Evolutionary conservation across 2,329 filamentous ascomycete species (phyloP).

Genomic region (Balansia obtecta): DNA sequence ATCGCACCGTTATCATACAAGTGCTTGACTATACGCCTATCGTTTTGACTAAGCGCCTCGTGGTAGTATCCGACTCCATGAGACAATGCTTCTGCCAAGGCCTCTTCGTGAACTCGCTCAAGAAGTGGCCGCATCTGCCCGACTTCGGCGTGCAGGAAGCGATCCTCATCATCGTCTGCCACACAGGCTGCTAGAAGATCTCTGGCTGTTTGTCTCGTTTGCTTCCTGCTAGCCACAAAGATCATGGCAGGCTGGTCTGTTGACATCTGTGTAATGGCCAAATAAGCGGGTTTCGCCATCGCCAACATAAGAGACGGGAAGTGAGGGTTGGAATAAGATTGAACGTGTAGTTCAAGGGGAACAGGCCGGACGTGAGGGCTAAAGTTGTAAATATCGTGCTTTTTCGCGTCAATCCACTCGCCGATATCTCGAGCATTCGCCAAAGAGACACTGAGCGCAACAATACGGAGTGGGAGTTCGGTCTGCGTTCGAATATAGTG

Average conservation of each 20-base stretch:
- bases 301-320: constrained; percentile 97
- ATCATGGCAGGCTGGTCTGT: constrained; percentile 80
- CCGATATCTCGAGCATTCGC: constrained; percentile 89
- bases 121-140: constrained; percentile 75
- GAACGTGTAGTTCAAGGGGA: constrained; percentile 84
- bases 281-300: constrained; percentile 91
- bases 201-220: constrained; percentile 74
- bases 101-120: constrained; percentile 71
- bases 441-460: constrained; percentile 83
- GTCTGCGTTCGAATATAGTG: constrained; percentile 88
- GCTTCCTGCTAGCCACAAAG: constrained; percentile 88
- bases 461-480: constrained; percentile 71
- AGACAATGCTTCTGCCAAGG: constrained; percentile 75
- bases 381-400: constrained; percentile 98
- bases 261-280: constrained; percentile 78
- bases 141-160: constrained; percentile 76
- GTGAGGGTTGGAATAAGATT: constrained; percentile 90
- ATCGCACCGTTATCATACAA: constrained; percentile 83
- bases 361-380: constrained; percentile 82
- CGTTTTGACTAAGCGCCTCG: constrained; percentile 76
- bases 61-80: constrained; percentile 97
- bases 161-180: constrained; percentile 82
- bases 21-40: constrained; percentile 89
- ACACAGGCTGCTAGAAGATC: constrained; percentile 82
- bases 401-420: constrained; percentile 95